Evolutionary conservation across 257 asterid species (phyloP).

Genomic region (Handroanthus guayacan): DNA sequence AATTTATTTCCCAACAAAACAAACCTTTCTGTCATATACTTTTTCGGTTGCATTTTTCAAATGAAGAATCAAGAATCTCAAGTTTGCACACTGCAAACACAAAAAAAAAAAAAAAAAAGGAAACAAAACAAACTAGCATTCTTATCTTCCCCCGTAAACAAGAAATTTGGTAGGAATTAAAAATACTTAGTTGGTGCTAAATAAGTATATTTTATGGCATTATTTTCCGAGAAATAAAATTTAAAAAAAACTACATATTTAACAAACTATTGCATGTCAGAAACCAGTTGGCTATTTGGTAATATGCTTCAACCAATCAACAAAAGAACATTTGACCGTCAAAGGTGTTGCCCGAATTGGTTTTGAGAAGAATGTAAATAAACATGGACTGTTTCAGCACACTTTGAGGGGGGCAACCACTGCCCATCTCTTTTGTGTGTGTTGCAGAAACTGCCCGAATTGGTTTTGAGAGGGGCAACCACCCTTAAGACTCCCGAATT

Average conservation of each 20-base stretch:
- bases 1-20: constrained; percentile 40
- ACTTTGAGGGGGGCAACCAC: no score
- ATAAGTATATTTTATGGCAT: constrained; percentile 2
- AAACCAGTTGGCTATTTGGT: constrained; percentile 13
- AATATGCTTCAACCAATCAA: constrained; percentile 3
- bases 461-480: no score
- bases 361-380: no score
- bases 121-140: not conserved
- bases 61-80: constrained; percentile 38
- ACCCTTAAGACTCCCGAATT: no score
- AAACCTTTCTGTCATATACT: constrained; percentile 38
- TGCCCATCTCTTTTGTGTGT: no score
- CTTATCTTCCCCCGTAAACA: constrained; percentile 14
- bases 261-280: constrained; percentile 8
- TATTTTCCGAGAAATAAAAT: not conserved
- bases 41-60: not conserved
- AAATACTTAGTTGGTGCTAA: constrained; percentile 6
- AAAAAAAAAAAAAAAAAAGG: not conserved
- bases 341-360: no score
- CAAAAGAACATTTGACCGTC: not conserved
- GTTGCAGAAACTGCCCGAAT: no score
- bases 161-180: constrained; percentile 6
- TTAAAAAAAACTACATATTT: not conserved
- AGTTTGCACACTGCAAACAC: not conserved
- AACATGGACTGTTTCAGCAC: no score